Evolutionary conservation across 2,329 filamentous ascomycete species (phyloP).

Genomic region (Aspergillus hortae): DNA sequence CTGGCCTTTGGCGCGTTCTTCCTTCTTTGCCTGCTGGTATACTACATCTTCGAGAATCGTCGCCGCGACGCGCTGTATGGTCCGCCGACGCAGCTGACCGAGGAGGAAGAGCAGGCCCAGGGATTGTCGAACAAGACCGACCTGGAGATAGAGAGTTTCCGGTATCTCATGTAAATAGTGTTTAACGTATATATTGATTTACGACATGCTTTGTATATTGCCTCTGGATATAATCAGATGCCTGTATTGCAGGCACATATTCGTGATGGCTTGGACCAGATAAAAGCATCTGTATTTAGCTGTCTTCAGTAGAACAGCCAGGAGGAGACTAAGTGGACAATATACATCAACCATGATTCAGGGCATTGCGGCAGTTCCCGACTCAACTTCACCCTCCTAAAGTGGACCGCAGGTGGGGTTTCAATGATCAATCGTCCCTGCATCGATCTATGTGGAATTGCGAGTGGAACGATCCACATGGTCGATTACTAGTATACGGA

Average conservation of each 20-base stretch:
- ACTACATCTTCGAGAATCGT: constrained; percentile 30
- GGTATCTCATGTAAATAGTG: constrained; percentile 26
- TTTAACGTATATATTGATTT: background rate
- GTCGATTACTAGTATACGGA: too few species aligned
- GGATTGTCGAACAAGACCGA: constrained; percentile 36
- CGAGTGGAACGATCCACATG: too few species aligned
- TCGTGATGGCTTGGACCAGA: too few species aligned
- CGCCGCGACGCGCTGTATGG: constrained; percentile 28
- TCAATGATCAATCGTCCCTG: too few species aligned
- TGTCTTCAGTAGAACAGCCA: too few species aligned
- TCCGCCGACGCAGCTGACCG: constrained; percentile 19
- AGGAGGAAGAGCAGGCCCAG: constrained; percentile 24
- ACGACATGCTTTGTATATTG: background rate
- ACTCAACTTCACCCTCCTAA: too few species aligned
- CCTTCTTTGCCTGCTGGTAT: constrained; percentile 24
- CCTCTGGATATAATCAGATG: too few species aligned
- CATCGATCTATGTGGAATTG: too few species aligned
- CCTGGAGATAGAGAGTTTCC: constrained; percentile 31
- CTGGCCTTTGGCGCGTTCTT: constrained; percentile 28
- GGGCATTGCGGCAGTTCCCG: background rate
- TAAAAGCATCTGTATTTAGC: too few species aligned
- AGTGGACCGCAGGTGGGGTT: too few species aligned
- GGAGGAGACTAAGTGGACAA: background rate
- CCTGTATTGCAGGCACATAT: background rate
- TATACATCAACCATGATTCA: background rate